Evolutionary conservation across 1,284 basidiomycete species (phyloP).

Genomic region (Rhodofomes roseus): DNA sequence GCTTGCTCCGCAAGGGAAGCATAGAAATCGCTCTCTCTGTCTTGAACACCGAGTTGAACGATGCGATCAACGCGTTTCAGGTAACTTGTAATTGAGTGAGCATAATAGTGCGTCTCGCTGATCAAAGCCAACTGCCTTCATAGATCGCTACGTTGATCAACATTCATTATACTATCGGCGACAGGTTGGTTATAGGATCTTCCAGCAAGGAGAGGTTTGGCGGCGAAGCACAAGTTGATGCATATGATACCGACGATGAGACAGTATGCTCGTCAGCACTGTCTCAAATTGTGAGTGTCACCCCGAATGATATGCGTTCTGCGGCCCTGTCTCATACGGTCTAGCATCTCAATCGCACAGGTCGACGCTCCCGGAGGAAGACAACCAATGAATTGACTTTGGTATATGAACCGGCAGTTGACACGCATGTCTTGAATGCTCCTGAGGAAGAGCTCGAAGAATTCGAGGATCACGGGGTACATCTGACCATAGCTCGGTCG

Average conservation of each 20-base stretch:
- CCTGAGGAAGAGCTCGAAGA: neutral
- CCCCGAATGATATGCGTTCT: no score
- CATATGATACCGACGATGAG: neutral
- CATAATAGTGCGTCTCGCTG: neutral
- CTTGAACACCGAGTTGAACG: conserved; percentile 35
- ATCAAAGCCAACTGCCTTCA: neutral
- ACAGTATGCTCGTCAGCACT: no score
- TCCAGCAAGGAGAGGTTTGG: neutral
- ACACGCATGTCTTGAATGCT: neutral
- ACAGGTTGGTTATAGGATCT: neutral
- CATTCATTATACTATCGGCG: conserved; percentile 40
- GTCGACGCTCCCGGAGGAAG: no score
- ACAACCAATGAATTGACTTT: neutral
- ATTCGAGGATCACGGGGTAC: conserved; percentile 33
- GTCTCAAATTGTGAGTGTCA: no score
- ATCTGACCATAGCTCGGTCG: neutral
- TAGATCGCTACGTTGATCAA: conserved; percentile 47
- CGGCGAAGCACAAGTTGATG: neutral
- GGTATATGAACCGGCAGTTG: neutral
- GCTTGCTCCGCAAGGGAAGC: conserved; percentile 36
- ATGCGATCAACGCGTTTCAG: conserved; percentile 45
- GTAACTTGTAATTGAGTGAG: conserved; percentile 20
- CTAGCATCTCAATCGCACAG: no score
- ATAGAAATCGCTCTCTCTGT: conserved; percentile 36
- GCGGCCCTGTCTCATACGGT: no score